phyloP scores from a whole-genome alignment of 192 early-diverging fungal genomes.

The Rhizophagus clarus region DNA sequence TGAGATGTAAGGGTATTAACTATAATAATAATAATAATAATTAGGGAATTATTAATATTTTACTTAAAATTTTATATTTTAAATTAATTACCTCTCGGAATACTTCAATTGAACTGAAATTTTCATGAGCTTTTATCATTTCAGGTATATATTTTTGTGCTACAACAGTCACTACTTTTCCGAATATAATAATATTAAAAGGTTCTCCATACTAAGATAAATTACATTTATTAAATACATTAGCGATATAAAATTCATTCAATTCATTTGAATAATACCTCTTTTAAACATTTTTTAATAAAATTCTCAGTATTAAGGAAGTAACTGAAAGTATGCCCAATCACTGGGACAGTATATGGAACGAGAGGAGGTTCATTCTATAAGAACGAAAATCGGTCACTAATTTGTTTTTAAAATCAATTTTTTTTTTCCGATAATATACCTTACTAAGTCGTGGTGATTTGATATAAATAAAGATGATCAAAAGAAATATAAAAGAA shows the following conservation, averaged over 20 bases:
- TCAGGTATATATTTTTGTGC: background rate
- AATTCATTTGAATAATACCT: background rate
- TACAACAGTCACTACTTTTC: background rate
- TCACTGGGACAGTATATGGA: background rate
- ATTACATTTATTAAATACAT: no score
- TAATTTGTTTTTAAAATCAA: background rate
- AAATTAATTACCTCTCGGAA: no score
- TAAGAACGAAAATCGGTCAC: background rate
- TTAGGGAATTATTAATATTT: no score
- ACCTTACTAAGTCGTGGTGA: background rate
- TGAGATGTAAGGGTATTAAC: no score
- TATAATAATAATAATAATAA: no score
- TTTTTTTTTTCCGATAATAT: background rate
- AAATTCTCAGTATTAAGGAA: background rate
- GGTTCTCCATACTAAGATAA: background rate
- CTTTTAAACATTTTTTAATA: background rate
- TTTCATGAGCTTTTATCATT: no score
- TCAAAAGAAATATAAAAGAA: background rate
- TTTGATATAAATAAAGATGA: background rate
- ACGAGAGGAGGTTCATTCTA: background rate
- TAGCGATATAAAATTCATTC: no score
- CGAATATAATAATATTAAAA: background rate
- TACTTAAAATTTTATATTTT: no score
- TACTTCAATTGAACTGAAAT: no score
- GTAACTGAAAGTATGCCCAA: background rate